Evolutionary conservation across 2,329 filamentous ascomycete genomes (phyloP).

Genomic region (Neodidymelliopsis sp.): DNA sequence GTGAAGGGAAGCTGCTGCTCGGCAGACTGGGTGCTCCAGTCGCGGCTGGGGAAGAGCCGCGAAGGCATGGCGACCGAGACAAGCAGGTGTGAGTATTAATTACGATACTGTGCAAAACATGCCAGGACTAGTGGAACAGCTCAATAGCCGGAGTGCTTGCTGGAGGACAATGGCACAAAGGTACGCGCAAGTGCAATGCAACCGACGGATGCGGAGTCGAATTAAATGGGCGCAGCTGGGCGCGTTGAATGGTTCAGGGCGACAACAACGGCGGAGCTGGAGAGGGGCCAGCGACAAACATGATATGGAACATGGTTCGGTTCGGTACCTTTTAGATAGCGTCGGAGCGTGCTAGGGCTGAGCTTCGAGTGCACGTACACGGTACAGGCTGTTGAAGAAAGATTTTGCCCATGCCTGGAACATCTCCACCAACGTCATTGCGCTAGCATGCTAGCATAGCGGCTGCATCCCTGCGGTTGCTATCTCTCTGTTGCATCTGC

Average conservation of each 20-base stretch:
- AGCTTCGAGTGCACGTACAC: constrained; percentile 12
- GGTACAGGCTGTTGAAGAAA: constrained; percentile 19
- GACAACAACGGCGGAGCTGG: neutral
- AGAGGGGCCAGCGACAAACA: constrained; percentile 1
- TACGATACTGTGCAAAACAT: constrained; percentile 5
- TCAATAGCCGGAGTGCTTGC: constrained; percentile 1
- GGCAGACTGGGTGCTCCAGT: constrained; percentile 15
- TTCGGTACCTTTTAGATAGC: constrained; percentile 9
- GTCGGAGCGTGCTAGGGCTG: constrained; percentile 17
- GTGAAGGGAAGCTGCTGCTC: constrained; percentile 41
- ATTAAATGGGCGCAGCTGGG: neutral
- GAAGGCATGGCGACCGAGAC: constrained; percentile 10
- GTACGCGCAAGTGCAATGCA: neutral
- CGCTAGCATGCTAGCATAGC: neutral
- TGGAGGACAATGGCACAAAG: neutral
- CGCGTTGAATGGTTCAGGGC: constrained; percentile 4
- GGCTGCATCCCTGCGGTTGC: neutral
- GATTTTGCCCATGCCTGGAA: constrained; percentile 13
- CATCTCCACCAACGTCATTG: constrained; percentile 17
- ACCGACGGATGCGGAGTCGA: constrained; percentile 1
- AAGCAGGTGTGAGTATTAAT: neutral
- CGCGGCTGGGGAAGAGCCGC: constrained; percentile 13
- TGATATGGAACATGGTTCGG: constrained; percentile 5
- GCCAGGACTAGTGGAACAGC: constrained; percentile 5
- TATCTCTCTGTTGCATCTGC: neutral